Evolutionary conservation across 768 basidiomycete species (phyloP), one percentile per base, ranked within the genome.

Genomic region (Amanita rimosa): DNA sequence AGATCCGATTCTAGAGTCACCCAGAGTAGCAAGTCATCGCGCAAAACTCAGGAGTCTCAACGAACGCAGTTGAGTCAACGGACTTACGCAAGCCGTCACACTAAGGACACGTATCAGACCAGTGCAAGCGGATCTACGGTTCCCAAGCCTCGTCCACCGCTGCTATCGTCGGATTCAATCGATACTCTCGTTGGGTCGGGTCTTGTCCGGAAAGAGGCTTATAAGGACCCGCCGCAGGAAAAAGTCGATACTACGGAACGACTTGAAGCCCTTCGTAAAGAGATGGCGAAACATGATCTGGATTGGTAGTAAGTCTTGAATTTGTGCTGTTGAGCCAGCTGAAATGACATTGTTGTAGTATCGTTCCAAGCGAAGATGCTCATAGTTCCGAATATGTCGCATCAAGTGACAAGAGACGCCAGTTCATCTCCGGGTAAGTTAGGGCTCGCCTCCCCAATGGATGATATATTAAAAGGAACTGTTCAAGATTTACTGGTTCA

Each of bases 321-420:
- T 40, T 54, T 21, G 9, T n/a, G n/a, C 50, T 26, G 24, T 46
- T 33, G 26, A 31, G 16, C 16, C 24, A 41, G 36, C 50, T 48
- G 27, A 33, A 10, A 47, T 49, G 46, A 47, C 51, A 57, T 37
- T 38, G 39, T 44, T 48, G 37, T 36, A 91, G 87, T 57, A 62
- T 89, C 54, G 62, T 91, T 41, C 87, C 87, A 2, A 79, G 74
- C 31, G 85, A 87, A 62, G 89, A 92, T 58, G 82, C 86, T 4
- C 89, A 92, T 59, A 76, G 78, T 45, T 88, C 87, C 0, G 89
- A 92, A 62, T 90, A 88, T 52, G 83, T 89, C 21, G 77, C 85
- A 14, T 62, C 72, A 6, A 77, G 79, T 50, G 89, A 92, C 62
- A 84, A 83, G 61, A 77, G 89, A 42, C 69, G 84, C 48, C 76